Conservation (phyloP, 306 rosid species). For the Fagus sylvatica region DNA sequence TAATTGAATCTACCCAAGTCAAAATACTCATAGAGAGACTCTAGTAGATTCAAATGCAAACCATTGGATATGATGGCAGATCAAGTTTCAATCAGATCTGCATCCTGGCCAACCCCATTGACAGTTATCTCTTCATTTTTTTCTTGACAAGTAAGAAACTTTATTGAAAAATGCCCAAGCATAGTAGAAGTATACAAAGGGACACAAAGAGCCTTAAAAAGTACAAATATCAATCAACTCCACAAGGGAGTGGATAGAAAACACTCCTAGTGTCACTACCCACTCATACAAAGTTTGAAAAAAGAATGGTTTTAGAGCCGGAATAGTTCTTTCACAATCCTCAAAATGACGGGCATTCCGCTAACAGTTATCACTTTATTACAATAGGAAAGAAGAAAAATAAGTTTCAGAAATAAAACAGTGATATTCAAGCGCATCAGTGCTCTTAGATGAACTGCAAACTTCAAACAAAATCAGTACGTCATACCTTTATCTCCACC, state of each 20-base stretch:
- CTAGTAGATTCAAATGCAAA: not conserved
- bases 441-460: not conserved
- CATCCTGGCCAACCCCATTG: not conserved
- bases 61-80: not conserved
- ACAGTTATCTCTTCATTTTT: not conserved
- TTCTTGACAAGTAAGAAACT: no score
- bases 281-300: no score
- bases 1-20: not conserved
- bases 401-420: not conserved
- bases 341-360: no score
- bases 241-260: no score
- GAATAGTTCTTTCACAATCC: no score
- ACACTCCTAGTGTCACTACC: no score
- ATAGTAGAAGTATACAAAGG: no score
- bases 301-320: no score
- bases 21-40: not conserved
- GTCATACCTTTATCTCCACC: slow-evolving; percentile 75
- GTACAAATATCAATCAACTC: no score
- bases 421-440: slow-evolving; percentile 1
- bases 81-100: not conserved
- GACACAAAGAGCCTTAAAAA: no score
- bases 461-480: slow-evolving; percentile 10
- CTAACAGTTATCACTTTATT: not conserved
- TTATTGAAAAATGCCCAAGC: no score
- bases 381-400: not conserved